These are phyloP conservation scores for Phyllosticta capitalensis DNA, from an alignment of 2,329 filamentous ascomycete species.

Conservation along the genomic window DNA sequence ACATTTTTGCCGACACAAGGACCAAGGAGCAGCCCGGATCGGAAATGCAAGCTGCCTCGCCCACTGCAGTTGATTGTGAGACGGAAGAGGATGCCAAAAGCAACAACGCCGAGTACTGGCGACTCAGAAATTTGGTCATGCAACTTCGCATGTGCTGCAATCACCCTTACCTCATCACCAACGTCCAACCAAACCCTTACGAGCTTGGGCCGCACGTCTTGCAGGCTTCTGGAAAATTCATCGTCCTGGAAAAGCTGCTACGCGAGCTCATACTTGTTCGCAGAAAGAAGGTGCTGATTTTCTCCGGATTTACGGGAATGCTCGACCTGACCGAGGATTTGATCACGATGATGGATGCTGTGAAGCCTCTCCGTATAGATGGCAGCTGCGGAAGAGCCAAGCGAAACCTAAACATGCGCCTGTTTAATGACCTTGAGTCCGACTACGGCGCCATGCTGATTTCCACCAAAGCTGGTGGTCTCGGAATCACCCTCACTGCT, in stretches of 20 bases:
- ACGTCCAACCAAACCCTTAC: slow-evolving; percentile 38
- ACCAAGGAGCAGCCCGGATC: slow-evolving; percentile 33
- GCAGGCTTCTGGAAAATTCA: slow-evolving; percentile 46
- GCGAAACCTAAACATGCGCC: slow-evolving; percentile 43
- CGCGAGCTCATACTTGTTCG: slow-evolving; percentile 40
- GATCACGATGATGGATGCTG: slow-evolving; percentile 32
- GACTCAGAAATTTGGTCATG: slow-evolving; percentile 47
- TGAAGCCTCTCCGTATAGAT: slow-evolving; percentile 43
- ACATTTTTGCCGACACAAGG: slow-evolving; percentile 42
- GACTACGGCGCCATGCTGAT: slow-evolving; percentile 46
- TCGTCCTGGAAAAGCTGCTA: slow-evolving; percentile 44
- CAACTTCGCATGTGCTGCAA: slow-evolving; percentile 47
- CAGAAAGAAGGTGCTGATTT: slow-evolving; percentile 48
- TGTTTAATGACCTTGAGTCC: slow-evolving; percentile 40
- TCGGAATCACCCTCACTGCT: slow-evolving; percentile 46
- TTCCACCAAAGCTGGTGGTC: slow-evolving; percentile 46
- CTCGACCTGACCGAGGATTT: slow-evolving; percentile 46
- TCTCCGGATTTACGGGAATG: slow-evolving; percentile 44
- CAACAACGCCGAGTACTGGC: slow-evolving; percentile 62
- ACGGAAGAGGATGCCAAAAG: slow-evolving; percentile 11
- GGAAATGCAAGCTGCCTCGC: slow-evolving; percentile 18
- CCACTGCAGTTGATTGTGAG: background rate
- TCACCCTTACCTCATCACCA: slow-evolving; percentile 44
- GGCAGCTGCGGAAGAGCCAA: slow-evolving; percentile 40
- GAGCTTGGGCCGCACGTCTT: slow-evolving; percentile 39